Percentiles rank a stretch among this genome's conserved stretches.
Evolutionary conservation across 371 early-diverging fungal genomes (phyloP).

Genomic region (Mycotypha africana): DNA sequence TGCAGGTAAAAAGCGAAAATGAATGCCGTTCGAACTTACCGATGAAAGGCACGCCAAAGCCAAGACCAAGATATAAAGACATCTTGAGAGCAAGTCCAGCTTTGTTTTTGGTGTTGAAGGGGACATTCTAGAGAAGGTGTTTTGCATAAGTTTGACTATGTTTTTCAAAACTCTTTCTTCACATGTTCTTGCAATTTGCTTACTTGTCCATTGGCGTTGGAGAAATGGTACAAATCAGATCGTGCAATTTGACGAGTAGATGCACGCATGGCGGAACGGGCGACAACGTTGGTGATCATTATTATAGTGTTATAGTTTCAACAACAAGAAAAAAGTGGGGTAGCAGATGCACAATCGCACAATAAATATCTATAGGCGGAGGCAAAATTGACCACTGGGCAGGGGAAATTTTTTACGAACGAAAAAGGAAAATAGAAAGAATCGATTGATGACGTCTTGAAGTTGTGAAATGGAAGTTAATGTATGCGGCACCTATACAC

Average conservation of each 20-base stretch:
- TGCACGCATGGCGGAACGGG: constrained; percentile 43
- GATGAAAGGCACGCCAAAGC: constrained; percentile 55
- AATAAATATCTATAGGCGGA: too few species aligned
- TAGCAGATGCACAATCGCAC: too few species aligned
- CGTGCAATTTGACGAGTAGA: constrained; percentile 39
- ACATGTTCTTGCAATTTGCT: too few species aligned
- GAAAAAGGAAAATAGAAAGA: too few species aligned
- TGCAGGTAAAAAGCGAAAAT: not conserved
- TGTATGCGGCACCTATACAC: too few species aligned
- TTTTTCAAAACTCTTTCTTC: not conserved
- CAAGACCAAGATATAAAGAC: constrained; percentile 44
- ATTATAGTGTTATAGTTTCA: not conserved
- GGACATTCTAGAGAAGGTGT: constrained; percentile 52
- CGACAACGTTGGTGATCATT: constrained; percentile 41
- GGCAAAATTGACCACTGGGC: too few species aligned
- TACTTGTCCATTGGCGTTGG: constrained; percentile 42
- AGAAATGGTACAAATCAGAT: constrained; percentile 48
- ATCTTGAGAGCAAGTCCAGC: constrained; percentile 51
- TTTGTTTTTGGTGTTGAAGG: constrained; percentile 60
- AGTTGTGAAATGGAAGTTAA: too few species aligned
- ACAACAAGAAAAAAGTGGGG: not conserved
- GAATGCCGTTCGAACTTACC: constrained; percentile 35
- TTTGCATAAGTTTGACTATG: too few species aligned
- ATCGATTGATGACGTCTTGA: too few species aligned
- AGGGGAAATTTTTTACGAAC: too few species aligned